These are phyloP conservation scores for Tolypocladium guangdongense DNA, from an alignment of 2,329 filamentous ascomycete species.

Conservation along the genomic window DNA sequence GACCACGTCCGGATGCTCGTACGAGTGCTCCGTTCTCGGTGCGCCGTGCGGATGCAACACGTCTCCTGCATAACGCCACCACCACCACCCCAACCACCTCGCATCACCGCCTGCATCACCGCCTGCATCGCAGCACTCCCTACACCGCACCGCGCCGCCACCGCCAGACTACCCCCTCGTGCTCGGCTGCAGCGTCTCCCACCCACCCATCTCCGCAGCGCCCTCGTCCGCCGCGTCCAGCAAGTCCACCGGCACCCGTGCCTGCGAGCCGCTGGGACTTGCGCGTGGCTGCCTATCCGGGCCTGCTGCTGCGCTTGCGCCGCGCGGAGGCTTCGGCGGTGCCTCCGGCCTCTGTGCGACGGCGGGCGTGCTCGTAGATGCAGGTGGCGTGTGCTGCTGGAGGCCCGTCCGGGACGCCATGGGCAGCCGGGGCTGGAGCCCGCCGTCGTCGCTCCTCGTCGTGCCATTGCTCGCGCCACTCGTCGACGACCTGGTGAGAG, in stretches of 20 bases:
- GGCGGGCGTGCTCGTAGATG: background rate
- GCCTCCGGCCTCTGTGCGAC: constrained; percentile 16
- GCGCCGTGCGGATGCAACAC: no score
- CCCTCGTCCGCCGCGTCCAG: constrained; percentile 39
- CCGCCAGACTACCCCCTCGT: background rate
- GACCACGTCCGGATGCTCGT: no score
- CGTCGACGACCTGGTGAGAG: constrained; percentile 10
- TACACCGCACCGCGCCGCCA: background rate
- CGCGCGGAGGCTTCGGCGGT: constrained; percentile 10
- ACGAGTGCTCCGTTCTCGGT: no score
- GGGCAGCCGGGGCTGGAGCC: constrained; percentile 4
- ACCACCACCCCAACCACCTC: background rate
- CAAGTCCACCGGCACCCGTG: constrained; percentile 22
- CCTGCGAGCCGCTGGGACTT: constrained; percentile 4
- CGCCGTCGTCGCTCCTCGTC: constrained; percentile 10
- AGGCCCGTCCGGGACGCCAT: background rate
- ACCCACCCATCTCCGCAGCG: constrained; percentile 36
- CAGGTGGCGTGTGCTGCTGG: background rate
- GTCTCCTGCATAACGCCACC: background rate
- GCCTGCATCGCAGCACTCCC: background rate
- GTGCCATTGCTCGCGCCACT: constrained; percentile 3
- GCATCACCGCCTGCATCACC: background rate
- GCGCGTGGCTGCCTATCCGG: constrained; percentile 8
- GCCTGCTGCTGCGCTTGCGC: constrained; percentile 9
- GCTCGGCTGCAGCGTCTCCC: constrained; percentile 44